phyloP scores from a whole-genome alignment of 768 basidiomycete genomes.

The Pleurotus ostreatus region DNA sequence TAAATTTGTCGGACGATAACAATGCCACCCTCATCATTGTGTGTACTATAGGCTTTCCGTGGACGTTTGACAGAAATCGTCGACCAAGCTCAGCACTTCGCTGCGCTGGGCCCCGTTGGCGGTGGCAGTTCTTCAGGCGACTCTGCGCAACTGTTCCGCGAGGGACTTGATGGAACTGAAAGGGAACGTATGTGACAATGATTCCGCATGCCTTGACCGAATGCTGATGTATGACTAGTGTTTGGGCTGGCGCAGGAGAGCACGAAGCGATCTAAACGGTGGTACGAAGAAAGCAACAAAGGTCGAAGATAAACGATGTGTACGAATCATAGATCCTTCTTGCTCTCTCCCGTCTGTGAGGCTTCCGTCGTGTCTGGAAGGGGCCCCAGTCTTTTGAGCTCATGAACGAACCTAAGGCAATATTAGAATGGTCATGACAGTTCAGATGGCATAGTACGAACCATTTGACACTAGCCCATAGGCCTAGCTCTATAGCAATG shows the following conservation, averaged over 20 bases:
- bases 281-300: slow-evolving; percentile 77
- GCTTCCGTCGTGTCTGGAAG: slow-evolving; percentile 9
- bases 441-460: slow-evolving; percentile 25
- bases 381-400: slow-evolving; percentile 40
- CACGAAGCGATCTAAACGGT: slow-evolving; percentile 68
- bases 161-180: slow-evolving; percentile 91
- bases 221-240: slow-evolving; percentile 42
- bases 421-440: slow-evolving; percentile 10
- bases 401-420: slow-evolving; percentile 58
- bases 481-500: slow-evolving; percentile 56
- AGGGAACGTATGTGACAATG: slow-evolving; percentile 68
- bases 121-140: slow-evolving; percentile 51
- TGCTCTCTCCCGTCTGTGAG: slow-evolving; percentile 16
- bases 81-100: slow-evolving; percentile 89
- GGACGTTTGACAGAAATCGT: slow-evolving; percentile 73
- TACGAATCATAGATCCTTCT: slow-evolving; percentile 26
- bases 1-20: background rate
- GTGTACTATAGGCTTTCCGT: slow-evolving; percentile 58
- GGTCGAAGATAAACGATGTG: slow-evolving; percentile 36
- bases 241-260: slow-evolving; percentile 85
- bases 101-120: slow-evolving; percentile 58
- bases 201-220: background rate
- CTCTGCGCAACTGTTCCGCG: slow-evolving; percentile 72
- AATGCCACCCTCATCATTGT: background rate
- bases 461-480: slow-evolving; percentile 86